These are phyloP conservation scores for Vachellia pachyceras DNA, from an alignment of 306 rosid genomes.

Conservation along the genomic window DNA sequence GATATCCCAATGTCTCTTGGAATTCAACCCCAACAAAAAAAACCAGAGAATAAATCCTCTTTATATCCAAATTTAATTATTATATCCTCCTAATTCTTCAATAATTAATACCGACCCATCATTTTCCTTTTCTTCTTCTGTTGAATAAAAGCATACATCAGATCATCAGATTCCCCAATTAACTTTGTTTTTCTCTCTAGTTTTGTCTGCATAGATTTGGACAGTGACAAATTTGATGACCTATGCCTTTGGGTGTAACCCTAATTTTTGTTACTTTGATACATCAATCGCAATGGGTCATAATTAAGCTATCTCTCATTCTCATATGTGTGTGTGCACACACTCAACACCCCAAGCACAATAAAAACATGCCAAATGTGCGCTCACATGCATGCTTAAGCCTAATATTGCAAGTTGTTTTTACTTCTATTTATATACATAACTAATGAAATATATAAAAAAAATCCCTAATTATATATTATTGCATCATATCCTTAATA, in stretches of 20 bases:
- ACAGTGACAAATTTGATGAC: slow-evolving; percentile 13
- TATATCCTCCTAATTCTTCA: background rate
- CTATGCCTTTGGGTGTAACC: background rate
- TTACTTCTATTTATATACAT: background rate
- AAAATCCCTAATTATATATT: background rate
- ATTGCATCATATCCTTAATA: too few relatives aligned
- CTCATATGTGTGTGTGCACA: too few relatives aligned
- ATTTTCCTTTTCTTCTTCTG: slow-evolving; percentile 10
- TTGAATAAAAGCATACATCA: slow-evolving; percentile 4
- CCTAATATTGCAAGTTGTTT: slow-evolving; percentile 6
- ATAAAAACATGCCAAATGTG: slow-evolving; percentile 9
- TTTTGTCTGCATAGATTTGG: background rate
- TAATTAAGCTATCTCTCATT: slow-evolving; percentile 13
- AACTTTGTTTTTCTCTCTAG: background rate
- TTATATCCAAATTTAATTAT: background rate
- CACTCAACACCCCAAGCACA: background rate
- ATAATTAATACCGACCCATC: background rate
- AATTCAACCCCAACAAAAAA: background rate
- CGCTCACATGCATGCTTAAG: background rate
- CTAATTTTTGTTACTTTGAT: slow-evolving; percentile 15
- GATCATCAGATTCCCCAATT: background rate
- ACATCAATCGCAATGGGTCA: background rate
- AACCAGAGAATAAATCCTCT: background rate
- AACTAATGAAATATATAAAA: background rate
- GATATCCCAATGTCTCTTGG: background rate